phyloP scores from a whole-genome alignment of 306 rosid genomes.

The Ochetophila trinervis region DNA sequence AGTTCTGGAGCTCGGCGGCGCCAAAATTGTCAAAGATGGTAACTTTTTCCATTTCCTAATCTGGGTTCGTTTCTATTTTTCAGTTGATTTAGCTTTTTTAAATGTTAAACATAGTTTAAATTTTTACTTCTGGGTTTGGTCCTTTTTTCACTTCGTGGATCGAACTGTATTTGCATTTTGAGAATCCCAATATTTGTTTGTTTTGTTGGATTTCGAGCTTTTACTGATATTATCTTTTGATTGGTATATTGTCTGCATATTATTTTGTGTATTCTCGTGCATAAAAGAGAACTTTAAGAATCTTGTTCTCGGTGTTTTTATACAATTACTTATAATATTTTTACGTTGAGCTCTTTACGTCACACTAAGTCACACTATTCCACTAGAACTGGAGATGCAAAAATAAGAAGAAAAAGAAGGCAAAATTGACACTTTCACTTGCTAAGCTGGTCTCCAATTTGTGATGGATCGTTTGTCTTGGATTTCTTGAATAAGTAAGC shows the following conservation, averaged over 20 bases:
- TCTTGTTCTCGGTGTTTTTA: background rate
- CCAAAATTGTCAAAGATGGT: conserved; percentile 73
- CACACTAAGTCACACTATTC: no score
- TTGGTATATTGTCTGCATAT: background rate
- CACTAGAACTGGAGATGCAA: no score
- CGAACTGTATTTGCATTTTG: background rate
- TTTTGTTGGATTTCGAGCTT: background rate
- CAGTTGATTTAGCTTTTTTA: background rate
- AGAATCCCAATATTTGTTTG: background rate
- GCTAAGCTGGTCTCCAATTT: background rate
- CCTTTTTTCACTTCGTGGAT: background rate
- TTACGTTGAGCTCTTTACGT: background rate
- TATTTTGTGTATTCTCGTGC: background rate
- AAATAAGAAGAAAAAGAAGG: no score
- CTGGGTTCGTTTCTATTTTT: background rate
- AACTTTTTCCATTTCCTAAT: conserved; percentile 1
- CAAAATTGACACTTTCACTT: background rate
- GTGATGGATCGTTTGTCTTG: background rate
- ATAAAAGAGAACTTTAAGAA: background rate
- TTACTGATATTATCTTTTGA: no score
- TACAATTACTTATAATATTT: background rate
- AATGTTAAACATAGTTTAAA: background rate
- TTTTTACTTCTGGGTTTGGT: background rate
- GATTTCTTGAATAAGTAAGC: background rate
- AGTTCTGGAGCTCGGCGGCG: conserved; percentile 64